These are phyloP conservation scores for Eleusine coracana DNA, from an alignment of 176 grass and related monocot species.

Conservation along the genomic window DNA sequence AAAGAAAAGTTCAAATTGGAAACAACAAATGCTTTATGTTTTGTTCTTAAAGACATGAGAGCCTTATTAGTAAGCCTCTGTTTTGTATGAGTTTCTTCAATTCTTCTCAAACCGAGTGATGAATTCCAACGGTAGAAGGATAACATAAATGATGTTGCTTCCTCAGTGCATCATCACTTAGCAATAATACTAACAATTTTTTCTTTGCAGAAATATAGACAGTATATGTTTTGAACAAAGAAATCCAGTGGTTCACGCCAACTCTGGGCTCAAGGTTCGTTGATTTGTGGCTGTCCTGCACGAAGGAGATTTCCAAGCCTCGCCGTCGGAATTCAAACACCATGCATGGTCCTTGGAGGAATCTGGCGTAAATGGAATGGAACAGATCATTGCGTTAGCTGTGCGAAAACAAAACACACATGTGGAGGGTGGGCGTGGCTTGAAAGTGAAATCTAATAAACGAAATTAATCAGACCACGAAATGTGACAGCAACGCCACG, in stretches of 20 bases:
- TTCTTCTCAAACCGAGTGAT: too few relatives aligned
- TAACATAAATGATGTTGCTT: too few relatives aligned
- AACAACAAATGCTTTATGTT: too few relatives aligned
- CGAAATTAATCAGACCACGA: neutral
- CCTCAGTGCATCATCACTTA: too few relatives aligned
- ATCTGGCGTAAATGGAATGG: neutral
- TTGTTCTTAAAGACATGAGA: too few relatives aligned
- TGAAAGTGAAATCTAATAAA: conserved; percentile 16
- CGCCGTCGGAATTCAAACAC: neutral
- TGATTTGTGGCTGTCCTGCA: neutral
- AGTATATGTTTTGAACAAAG: neutral
- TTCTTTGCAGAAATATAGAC: too few relatives aligned
- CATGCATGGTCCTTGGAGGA: neutral
- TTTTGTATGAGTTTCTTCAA: too few relatives aligned
- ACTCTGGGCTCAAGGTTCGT: neutral
- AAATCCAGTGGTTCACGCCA: neutral
- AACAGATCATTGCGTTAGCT: neutral
- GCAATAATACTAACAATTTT: too few relatives aligned
- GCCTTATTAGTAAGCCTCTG: too few relatives aligned
- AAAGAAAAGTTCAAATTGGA: too few relatives aligned
- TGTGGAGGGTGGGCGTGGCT: neutral
- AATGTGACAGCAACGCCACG: conserved; percentile 11
- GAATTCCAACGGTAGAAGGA: too few relatives aligned
- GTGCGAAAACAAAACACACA: conserved; percentile 18
- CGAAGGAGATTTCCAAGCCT: too few relatives aligned